These are phyloP conservation scores for Lactarius psammicola DNA, from an alignment of 768 basidiomycete genomes.

Conservation along the genomic window DNA sequence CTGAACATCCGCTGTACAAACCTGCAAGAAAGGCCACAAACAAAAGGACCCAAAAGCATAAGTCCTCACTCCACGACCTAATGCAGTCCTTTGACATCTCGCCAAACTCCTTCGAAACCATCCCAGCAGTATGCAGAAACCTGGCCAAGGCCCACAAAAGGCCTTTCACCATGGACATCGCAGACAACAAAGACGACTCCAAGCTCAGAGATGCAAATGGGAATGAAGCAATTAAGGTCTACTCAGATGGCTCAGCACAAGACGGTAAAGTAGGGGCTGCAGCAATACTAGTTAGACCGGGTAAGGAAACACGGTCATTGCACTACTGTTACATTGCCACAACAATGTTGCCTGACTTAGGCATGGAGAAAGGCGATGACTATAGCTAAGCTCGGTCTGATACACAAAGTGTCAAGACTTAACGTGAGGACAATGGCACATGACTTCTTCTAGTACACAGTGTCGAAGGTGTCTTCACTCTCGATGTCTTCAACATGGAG, in stretches of 20 bases:
- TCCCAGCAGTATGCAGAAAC: neutral
- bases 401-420: too few relatives aligned
- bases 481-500: too few relatives aligned
- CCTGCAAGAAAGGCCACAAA: neutral
- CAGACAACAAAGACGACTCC: slow-evolving; percentile 2
- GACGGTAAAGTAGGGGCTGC: neutral
- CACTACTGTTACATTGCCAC: too few relatives aligned
- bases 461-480: too few relatives aligned
- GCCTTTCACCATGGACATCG: neutral
- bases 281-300: neutral
- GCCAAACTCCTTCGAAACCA: slow-evolving; percentile 12
- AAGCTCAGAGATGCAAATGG: neutral
- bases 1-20: slow-evolving; percentile 19
- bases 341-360: too few relatives aligned
- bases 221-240: slow-evolving; percentile 9
- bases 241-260: slow-evolving; percentile 30
- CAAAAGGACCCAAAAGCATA: neutral
- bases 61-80: slow-evolving; percentile 26
- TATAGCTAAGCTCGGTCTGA: too few relatives aligned
- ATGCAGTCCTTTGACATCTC: slow-evolving; percentile 7
- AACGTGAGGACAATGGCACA: too few relatives aligned
- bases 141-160: neutral
- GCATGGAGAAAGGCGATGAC: too few relatives aligned
- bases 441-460: too few relatives aligned
- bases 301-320: neutral